Percentiles rank a stretch among this genome's conserved stretches.
These are phyloP conservation scores for Kwoniella sp. DNA, from an alignment of 768 basidiomycete genomes.

Conservation along the genomic window DNA sequence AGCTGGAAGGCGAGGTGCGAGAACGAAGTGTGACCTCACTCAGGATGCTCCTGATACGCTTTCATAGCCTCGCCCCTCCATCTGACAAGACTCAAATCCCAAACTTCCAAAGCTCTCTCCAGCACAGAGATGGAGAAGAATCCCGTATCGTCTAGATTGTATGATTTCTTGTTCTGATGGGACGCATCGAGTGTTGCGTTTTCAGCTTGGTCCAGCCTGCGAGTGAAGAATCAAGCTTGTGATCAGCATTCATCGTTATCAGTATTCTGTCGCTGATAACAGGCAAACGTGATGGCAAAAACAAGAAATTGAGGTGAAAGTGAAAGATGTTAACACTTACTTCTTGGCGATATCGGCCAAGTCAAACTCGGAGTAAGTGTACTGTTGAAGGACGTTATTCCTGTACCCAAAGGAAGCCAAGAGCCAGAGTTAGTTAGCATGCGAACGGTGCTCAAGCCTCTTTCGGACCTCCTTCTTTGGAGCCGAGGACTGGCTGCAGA, in stretches of 20 bases:
- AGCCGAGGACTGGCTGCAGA: background rate
- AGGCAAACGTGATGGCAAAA: background rate
- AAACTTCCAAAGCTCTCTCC: conserved; percentile 69
- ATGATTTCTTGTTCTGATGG: conserved; percentile 60
- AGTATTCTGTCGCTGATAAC: background rate
- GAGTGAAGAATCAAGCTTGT: too few relatives aligned
- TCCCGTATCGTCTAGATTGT: conserved; percentile 91
- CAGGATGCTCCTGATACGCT: conserved; percentile 70
- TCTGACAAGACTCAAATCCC: conserved; percentile 75
- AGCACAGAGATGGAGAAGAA: conserved; percentile 92
- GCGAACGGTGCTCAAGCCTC: too few relatives aligned
- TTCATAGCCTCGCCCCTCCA: conserved; percentile 85
- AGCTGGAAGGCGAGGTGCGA: too few relatives aligned
- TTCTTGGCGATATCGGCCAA: conserved; percentile 53
- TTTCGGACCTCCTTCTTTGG: background rate
- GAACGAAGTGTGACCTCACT: conserved; percentile 61
- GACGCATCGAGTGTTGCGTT: conserved; percentile 55
- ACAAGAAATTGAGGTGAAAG: too few relatives aligned
- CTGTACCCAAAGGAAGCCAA: conserved; percentile 11
- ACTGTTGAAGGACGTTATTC: conserved; percentile 53
- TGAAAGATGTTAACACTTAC: conserved; percentile 27
- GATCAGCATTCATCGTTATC: conserved; percentile 1
- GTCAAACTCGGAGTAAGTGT: conserved; percentile 51
- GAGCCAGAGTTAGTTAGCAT: background rate
- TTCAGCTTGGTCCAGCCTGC: conserved; percentile 51